These are phyloP conservation scores for Eutypa lata DNA, from an alignment of 2,329 filamentous ascomycete species.

Conservation along the genomic window DNA sequence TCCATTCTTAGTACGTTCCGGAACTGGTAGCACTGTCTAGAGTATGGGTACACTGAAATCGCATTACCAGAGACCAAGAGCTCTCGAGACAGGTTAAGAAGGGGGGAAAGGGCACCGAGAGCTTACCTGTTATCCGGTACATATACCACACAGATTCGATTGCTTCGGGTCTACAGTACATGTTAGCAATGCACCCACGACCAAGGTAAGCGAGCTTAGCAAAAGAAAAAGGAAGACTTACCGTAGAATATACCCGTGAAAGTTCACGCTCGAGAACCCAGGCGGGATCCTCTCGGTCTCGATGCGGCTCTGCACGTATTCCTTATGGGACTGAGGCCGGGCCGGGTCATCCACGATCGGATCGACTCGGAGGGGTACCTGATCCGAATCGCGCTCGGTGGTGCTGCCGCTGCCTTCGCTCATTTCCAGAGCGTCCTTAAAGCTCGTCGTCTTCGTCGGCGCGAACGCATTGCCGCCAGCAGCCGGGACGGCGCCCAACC, in stretches of 20 bases:
- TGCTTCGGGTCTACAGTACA: slow-evolving; percentile 64
- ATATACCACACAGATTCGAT: slow-evolving; percentile 88
- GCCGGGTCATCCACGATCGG: slow-evolving; percentile 28
- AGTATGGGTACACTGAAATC: no score
- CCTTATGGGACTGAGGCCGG: slow-evolving; percentile 49
- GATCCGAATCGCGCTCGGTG: slow-evolving; percentile 14
- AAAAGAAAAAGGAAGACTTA: slow-evolving; percentile 34
- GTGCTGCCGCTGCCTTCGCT: slow-evolving; percentile 5
- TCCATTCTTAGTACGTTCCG: no score
- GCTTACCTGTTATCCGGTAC: slow-evolving; percentile 88
- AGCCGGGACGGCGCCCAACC: background rate
- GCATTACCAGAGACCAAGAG: no score
- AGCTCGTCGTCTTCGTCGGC: slow-evolving; percentile 10
- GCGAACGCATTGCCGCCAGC: slow-evolving; percentile 7
- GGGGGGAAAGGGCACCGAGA: no score
- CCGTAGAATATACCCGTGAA: slow-evolving; percentile 59
- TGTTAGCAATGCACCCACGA: slow-evolving; percentile 18
- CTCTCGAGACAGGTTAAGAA: no score
- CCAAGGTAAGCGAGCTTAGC: slow-evolving; percentile 20
- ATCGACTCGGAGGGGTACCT: slow-evolving; percentile 24
- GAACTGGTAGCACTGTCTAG: no score
- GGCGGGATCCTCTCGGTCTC: slow-evolving; percentile 42
- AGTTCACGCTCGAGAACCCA: slow-evolving; percentile 47
- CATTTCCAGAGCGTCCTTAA: slow-evolving; percentile 12
- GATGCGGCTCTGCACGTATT: slow-evolving; percentile 49